Evolutionary conservation across 225 moss, liverwort and hornwort genomes (phyloP).

Genomic region (Polytrichum commune): DNA sequence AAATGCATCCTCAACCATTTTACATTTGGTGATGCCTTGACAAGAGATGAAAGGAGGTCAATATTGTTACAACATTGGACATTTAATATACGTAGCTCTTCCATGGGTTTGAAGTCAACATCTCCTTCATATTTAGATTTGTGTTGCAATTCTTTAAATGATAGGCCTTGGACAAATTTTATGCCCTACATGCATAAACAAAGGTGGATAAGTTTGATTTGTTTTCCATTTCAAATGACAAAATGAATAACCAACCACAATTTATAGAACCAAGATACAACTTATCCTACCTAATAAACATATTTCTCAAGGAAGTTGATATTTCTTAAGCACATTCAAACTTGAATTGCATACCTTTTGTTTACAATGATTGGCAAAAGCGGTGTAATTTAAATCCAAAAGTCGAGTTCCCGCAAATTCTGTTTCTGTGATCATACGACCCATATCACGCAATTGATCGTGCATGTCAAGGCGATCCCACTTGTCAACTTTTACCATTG

Average conservation of each 20-base stretch:
- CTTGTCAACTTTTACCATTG: not conserved
- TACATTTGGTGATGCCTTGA: not conserved
- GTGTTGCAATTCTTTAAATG: not conserved
- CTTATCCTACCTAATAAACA: too few relatives aligned
- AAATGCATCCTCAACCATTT: not conserved
- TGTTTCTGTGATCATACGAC: not conserved
- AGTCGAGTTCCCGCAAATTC: constrained; percentile 1
- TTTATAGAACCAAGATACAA: too few relatives aligned
- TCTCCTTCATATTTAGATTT: not conserved
- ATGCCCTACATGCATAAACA: not conserved
- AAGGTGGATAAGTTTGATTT: not conserved
- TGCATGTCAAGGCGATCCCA: not conserved
- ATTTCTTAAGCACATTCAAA: not conserved
- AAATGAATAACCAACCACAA: not conserved
- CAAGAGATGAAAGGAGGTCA: not conserved
- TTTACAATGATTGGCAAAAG: not conserved
- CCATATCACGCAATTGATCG: constrained; percentile 6
- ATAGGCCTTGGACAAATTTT: not conserved
- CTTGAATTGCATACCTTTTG: not conserved
- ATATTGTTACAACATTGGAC: not conserved
- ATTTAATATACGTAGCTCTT: not conserved
- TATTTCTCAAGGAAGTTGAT: not conserved
- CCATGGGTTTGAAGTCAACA: not conserved
- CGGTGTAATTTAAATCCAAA: not conserved
- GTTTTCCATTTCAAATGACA: not conserved